Evolutionary conservation across 176 grass and related monocot genomes (phyloP).

Genomic region (Oryza nivara): DNA sequence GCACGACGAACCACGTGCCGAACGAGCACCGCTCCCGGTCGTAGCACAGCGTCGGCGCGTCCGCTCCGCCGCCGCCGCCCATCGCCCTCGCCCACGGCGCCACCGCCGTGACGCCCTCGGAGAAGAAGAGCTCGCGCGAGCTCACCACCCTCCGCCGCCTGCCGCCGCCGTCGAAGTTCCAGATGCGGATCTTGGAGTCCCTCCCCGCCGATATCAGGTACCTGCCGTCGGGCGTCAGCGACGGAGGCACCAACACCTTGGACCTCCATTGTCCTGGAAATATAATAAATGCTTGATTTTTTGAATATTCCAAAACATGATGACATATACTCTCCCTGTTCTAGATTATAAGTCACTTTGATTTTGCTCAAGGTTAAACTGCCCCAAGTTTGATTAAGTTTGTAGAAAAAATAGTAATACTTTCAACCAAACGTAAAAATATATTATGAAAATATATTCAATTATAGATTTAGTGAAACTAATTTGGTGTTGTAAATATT

Average conservation of each 20-base stretch:
- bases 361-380: too few species aligned
- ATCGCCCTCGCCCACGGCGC: constrained; percentile 52
- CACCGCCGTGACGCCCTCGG: constrained; percentile 54
- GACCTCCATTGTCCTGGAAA: constrained; percentile 48
- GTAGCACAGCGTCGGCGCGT: constrained; percentile 9
- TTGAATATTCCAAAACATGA: too few species aligned
- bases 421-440: too few species aligned
- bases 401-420: too few species aligned
- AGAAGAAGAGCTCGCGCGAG: constrained; percentile 66
- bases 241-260: constrained; percentile 50
- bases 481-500: too few species aligned
- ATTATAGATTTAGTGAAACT: too few species aligned
- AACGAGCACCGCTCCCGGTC: constrained; percentile 55
- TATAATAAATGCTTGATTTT: too few species aligned
- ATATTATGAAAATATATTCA: too few species aligned
- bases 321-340: too few species aligned
- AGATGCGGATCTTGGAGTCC: constrained; percentile 70
- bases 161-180: constrained; percentile 31
- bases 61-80: not conserved
- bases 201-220: constrained; percentile 61
- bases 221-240: constrained; percentile 60
- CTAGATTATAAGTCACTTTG: too few species aligned
- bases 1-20: constrained; percentile 54
- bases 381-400: too few species aligned
- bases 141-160: not conserved